These are phyloP conservation scores for Abrus precatorius DNA, from an alignment of 306 rosid genomes.

Conservation along the genomic window DNA sequence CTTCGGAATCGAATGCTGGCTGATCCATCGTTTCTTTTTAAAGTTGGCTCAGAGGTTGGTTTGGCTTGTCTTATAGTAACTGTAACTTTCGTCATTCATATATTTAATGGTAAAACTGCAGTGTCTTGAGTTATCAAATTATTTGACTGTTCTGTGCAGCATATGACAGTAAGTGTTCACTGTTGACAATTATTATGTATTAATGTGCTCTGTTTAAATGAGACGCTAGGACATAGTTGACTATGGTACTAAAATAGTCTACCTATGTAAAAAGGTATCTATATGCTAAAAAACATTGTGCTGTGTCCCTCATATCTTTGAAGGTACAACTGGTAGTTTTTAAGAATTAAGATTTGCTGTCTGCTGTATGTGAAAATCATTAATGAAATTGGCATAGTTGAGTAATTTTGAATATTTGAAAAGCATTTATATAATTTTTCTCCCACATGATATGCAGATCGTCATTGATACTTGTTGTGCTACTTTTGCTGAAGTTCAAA, in stretches of 20 bases:
- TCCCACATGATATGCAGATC: slow-evolving; percentile 63
- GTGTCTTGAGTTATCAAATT: slow-evolving; percentile 24
- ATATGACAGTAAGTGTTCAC: not conserved
- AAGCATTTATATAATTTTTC: not conserved
- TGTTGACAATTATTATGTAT: slow-evolving; percentile 13
- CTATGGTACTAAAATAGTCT: not conserved
- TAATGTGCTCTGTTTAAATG: slow-evolving; percentile 21
- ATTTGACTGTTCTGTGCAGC: not conserved
- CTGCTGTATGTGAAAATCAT: slow-evolving; percentile 32
- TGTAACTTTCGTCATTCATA: slow-evolving; percentile 28
- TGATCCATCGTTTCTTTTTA: slow-evolving; percentile 91
- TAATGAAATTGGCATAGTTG: slow-evolving; percentile 26
- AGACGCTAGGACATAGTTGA: slow-evolving; percentile 29
- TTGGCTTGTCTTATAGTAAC: slow-evolving; percentile 44
- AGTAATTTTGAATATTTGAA: not conserved
- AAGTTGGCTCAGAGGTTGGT: slow-evolving; percentile 94
- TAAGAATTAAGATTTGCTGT: not conserved
- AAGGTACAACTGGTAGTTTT: not conserved
- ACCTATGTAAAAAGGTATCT: slow-evolving; percentile 34
- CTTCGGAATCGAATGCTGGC: slow-evolving; percentile 92
- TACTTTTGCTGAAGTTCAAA: slow-evolving; percentile 95
- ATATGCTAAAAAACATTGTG: not conserved
- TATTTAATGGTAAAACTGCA: slow-evolving; percentile 14
- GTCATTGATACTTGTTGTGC: slow-evolving; percentile 90
- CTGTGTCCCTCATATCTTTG: not conserved